A percentile compares a stretch with the other conserved stretches of the same genome.
These are phyloP conservation scores for Penicillium dipodomyicola DNA, from an alignment of 495 filamentous ascomycete genomes.

Conservation along the genomic window DNA sequence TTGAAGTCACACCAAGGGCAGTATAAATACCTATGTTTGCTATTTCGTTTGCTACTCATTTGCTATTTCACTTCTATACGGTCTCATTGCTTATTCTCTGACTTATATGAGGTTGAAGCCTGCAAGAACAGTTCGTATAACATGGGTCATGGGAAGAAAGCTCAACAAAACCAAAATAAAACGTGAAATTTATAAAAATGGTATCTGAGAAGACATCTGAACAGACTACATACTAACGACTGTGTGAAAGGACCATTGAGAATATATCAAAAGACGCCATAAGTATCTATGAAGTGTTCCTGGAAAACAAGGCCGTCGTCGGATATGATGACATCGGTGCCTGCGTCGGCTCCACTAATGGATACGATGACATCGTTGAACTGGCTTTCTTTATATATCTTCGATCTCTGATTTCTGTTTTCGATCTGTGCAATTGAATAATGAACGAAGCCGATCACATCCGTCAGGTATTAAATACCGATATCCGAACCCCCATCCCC, in stretches of 20 bases:
- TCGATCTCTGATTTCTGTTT: not conserved
- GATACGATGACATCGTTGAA: slow-evolving; percentile 19
- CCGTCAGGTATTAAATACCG: slow-evolving; percentile 27
- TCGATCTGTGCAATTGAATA: not conserved
- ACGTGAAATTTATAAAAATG: no score
- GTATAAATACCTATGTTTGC: not conserved
- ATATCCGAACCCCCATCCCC: slow-evolving; percentile 31
- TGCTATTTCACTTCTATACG: not conserved
- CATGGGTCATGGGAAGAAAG: no score
- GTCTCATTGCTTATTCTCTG: not conserved
- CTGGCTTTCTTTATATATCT: no score
- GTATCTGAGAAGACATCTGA: no score
- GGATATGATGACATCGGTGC: slow-evolving; percentile 1
- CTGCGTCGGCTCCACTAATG: slow-evolving; percentile 8
- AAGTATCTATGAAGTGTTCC: not conserved
- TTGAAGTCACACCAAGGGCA: not conserved
- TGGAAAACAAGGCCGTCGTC: not conserved
- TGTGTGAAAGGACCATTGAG: no score
- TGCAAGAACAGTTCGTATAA: no score
- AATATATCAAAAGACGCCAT: no score
- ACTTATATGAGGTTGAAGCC: not conserved
- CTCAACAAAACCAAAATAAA: no score
- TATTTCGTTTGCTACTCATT: not conserved
- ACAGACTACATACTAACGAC: no score
- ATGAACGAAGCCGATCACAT: slow-evolving; percentile 26